Evolutionary conservation across 1,284 basidiomycete species (phyloP).

Genomic region (Cryptococcus wingfieldii): DNA sequence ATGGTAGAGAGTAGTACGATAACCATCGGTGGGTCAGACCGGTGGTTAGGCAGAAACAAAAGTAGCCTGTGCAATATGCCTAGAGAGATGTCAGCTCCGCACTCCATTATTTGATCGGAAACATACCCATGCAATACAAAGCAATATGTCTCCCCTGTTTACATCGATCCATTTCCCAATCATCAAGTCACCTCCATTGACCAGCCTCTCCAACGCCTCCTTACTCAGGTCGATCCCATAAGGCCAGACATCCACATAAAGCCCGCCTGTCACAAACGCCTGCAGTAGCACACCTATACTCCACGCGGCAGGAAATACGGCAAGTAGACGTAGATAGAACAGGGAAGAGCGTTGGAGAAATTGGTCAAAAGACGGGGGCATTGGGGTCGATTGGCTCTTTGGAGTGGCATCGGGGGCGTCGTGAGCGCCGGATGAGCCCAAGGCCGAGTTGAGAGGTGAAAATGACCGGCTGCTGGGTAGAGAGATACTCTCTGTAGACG

Average conservation of each 20-base stretch:
- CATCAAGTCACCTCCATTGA: constrained; percentile 21
- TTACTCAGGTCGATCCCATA: constrained; percentile 41
- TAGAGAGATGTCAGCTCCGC: constrained; percentile 11
- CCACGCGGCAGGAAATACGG: constrained; percentile 40
- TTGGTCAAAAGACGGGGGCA: constrained; percentile 19
- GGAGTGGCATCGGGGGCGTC: neutral
- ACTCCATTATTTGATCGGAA: neutral
- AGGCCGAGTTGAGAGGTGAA: no score
- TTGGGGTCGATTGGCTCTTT: constrained; percentile 5
- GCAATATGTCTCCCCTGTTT: constrained; percentile 34
- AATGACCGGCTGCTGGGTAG: neutral
- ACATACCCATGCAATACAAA: constrained; percentile 40
- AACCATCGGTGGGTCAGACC: constrained; percentile 50
- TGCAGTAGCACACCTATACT: constrained; percentile 33
- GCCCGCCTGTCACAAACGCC: constrained; percentile 29
- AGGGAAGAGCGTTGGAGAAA: constrained; percentile 28
- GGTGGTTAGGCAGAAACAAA: constrained; percentile 49
- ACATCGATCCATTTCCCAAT: constrained; percentile 27
- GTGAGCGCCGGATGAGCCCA: neutral
- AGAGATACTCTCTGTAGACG: neutral
- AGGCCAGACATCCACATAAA: constrained; percentile 42
- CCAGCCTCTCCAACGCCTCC: constrained; percentile 37
- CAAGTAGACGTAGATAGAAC: constrained; percentile 33
- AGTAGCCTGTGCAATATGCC: constrained; percentile 48
- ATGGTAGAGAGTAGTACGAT: constrained; percentile 48